These are phyloP conservation scores for Taiozyma sp. DNA, from an alignment of 1,139 yeast species.

Conservation along the genomic window DNA sequence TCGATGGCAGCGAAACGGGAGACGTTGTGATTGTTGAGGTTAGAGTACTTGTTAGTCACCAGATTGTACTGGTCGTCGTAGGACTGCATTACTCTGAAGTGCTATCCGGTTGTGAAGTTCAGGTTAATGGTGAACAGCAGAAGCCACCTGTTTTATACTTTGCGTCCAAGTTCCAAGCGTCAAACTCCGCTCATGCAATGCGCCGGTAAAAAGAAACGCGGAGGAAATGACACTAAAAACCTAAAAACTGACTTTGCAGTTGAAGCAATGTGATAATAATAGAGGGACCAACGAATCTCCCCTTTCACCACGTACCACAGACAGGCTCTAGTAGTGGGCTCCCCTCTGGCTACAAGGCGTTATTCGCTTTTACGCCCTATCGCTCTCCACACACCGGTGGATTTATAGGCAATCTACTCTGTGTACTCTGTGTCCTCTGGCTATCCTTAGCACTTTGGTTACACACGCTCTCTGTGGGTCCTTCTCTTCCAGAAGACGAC, in stretches of 20 bases:
- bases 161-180: not conserved
- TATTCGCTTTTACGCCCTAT: too few relatives aligned
- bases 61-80: slow-evolving; percentile 22
- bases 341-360: not conserved
- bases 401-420: too few relatives aligned
- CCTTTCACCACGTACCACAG: not conserved
- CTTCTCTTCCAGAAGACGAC: too few relatives aligned
- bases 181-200: not conserved
- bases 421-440: too few relatives aligned
- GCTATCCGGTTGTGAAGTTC: not conserved
- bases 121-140: not conserved
- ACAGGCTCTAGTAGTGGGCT: not conserved
- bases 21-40: slow-evolving; percentile 6
- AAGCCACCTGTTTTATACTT: not conserved
- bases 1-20: slow-evolving; percentile 20
- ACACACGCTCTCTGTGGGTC: too few relatives aligned
- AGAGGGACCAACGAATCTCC: not conserved
- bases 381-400: too few relatives aligned
- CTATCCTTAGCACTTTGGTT: too few relatives aligned
- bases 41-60: slow-evolving; percentile 12
- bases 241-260: not conserved
- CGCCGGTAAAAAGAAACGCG: not conserved
- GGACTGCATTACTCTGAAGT: not conserved
- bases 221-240: not conserved
- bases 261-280: not conserved